Evolutionary conservation across 805 yeast genomes (phyloP).

Genomic region (Diddensiella transvaalensis): DNA sequence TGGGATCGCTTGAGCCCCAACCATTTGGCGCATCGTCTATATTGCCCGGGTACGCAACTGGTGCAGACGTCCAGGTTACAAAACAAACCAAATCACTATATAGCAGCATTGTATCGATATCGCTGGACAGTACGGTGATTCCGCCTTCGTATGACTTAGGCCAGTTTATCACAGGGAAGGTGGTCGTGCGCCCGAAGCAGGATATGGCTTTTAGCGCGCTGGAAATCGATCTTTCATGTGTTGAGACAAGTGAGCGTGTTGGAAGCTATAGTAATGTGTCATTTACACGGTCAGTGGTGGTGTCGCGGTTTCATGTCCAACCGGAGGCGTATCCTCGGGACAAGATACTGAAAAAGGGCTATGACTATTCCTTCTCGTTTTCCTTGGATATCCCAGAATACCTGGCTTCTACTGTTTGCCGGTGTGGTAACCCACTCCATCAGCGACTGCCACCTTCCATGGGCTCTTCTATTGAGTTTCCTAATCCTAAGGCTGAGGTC

Average conservation of each 20-base stretch:
- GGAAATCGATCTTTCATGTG: constrained; percentile 12
- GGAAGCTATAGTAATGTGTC: constrained; percentile 5
- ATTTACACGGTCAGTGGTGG: constrained; percentile 4
- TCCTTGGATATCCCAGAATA: constrained; percentile 16
- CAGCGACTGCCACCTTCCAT: constrained; percentile 11
- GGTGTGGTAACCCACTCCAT: constrained; percentile 10
- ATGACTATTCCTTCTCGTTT: constrained; percentile 14
- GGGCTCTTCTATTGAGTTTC: constrained; percentile 9
- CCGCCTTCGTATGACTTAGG: constrained; percentile 10
- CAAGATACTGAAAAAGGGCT: constrained; percentile 13
- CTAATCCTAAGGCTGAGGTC: background rate
- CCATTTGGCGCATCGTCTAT: background rate
- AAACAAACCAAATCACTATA: background rate
- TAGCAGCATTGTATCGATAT: background rate
- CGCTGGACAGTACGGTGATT: constrained; percentile 2
- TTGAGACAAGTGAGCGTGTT: constrained; percentile 12
- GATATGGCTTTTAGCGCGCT: constrained; percentile 7
- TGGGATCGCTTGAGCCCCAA: constrained; percentile 2
- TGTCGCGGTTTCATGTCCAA: constrained; percentile 10
- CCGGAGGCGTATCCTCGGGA: constrained; percentile 14
- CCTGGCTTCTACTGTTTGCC: constrained; percentile 7
- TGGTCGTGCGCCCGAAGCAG: constrained; percentile 10
- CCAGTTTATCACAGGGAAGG: constrained; percentile 16
- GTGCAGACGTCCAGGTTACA: background rate
- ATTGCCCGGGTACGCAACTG: constrained; percentile 4